Percentiles rank a stretch among this genome's conserved stretches.
Evolutionary conservation across 1,284 basidiomycete genomes (phyloP).

Genomic region (Somion occarium): DNA sequence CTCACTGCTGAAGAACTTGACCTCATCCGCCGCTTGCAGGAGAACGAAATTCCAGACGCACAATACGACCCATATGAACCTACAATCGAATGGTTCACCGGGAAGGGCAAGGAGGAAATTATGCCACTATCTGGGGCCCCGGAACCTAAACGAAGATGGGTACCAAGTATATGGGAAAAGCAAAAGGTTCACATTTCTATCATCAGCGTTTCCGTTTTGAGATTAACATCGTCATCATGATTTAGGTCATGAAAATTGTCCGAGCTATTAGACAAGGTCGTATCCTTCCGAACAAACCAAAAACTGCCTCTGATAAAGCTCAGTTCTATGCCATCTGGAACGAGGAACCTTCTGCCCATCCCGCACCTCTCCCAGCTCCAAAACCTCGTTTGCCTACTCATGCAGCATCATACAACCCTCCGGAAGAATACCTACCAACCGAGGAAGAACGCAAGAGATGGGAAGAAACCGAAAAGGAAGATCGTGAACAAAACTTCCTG

Average conservation of each 20-base stretch:
- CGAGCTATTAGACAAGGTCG: slow-evolving; percentile 95
- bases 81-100: slow-evolving; percentile 96
- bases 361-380: slow-evolving; percentile 89
- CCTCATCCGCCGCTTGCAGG: slow-evolving; percentile 88
- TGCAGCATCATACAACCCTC: slow-evolving; percentile 97
- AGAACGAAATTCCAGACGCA: slow-evolving; percentile 89
- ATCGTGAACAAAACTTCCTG: slow-evolving; percentile 87
- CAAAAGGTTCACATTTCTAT: slow-evolving; percentile 68
- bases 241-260: slow-evolving; percentile 98
- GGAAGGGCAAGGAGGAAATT: slow-evolving; percentile 88
- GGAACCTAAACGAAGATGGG: slow-evolving; percentile 95
- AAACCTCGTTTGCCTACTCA: slow-evolving; percentile 89
- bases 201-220: not conserved
- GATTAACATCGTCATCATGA: not conserved
- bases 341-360: slow-evolving; percentile 55
- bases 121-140: slow-evolving; percentile 91
- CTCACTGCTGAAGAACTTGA: slow-evolving; percentile 92
- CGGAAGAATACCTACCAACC: slow-evolving; percentile 94
- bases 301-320: slow-evolving; percentile 63
- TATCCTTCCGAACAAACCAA: slow-evolving; percentile 88
- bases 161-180: slow-evolving; percentile 99
- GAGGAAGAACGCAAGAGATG: slow-evolving; percentile 82
- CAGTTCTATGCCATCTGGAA: slow-evolving; percentile 92
- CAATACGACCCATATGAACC: slow-evolving; percentile 91
- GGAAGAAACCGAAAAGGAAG: slow-evolving; percentile 85